Evolutionary conservation across 352 stramenopile genomes (phyloP).

Genomic region (Phytophthora meadii): DNA sequence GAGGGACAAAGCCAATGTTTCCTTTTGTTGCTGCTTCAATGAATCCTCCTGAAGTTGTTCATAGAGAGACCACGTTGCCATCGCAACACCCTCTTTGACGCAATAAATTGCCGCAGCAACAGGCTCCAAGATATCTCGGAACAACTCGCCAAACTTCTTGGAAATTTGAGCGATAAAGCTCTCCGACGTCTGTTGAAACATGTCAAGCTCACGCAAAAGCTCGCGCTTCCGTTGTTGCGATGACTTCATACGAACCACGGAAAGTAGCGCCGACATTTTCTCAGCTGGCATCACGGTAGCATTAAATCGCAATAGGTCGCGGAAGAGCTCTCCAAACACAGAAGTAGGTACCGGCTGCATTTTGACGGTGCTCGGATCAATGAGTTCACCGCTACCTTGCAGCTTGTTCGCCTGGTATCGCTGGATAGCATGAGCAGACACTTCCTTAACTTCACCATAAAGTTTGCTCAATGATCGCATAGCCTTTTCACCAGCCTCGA

Average conservation of each 20-base stretch:
- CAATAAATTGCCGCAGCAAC: slow-evolving; percentile 77
- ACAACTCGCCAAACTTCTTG: slow-evolving; percentile 77
- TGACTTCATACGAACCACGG: slow-evolving; percentile 35
- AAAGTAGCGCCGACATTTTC: slow-evolving; percentile 65
- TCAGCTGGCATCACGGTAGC: slow-evolving; percentile 71
- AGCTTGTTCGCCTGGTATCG: slow-evolving; percentile 45
- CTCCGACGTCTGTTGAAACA: slow-evolving; percentile 90
- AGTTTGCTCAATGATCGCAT: slow-evolving; percentile 22
- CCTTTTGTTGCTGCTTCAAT: slow-evolving; percentile 58
- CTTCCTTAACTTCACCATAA: slow-evolving; percentile 35
- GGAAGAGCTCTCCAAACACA: slow-evolving; percentile 81
- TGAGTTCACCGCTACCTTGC: slow-evolving; percentile 8
- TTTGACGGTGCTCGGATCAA: slow-evolving; percentile 21
- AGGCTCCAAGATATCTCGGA: slow-evolving; percentile 87
- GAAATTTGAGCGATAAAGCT: slow-evolving; percentile 74
- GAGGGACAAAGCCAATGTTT: slow-evolving; percentile 54
- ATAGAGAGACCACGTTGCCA: slow-evolving; percentile 72
- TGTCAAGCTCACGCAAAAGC: slow-evolving; percentile 83
- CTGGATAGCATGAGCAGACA: slow-evolving; percentile 55
- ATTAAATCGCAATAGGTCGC: slow-evolving; percentile 75
- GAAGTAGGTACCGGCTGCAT: slow-evolving; percentile 46
- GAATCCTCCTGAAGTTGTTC: slow-evolving; percentile 58
- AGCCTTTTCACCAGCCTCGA: slow-evolving; percentile 21
- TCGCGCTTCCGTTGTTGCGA: slow-evolving; percentile 65
- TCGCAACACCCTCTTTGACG: slow-evolving; percentile 87